Percentiles rank a stretch among this genome's conserved stretches.
Conservation (phyloP, 75 land plant genomes). For the Isoetes taiwanensis region DNA sequence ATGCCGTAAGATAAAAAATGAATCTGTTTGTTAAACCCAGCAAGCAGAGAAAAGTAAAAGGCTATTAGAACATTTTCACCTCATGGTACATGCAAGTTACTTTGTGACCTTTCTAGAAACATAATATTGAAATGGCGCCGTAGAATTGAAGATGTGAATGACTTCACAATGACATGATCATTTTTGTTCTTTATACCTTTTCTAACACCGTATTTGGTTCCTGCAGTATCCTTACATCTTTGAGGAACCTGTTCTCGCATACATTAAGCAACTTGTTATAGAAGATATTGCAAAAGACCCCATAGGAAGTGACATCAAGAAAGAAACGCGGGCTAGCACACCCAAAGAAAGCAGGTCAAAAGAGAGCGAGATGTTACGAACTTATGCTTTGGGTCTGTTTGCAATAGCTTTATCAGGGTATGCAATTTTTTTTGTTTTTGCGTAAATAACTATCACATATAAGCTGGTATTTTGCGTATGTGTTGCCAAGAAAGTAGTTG, state of each 20-base stretch:
- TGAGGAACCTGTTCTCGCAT: constrained; percentile 66
- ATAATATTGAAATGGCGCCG: too few species aligned
- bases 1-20: too few species aligned
- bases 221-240: constrained; percentile 88
- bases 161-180: background rate
- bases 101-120: too few species aligned
- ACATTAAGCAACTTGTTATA: constrained; percentile 66
- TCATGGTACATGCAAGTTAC: too few species aligned
- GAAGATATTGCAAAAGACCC: constrained; percentile 33
- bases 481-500: too few species aligned
- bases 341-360: constrained; percentile 13
- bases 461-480: too few species aligned
- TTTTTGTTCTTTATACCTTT: background rate
- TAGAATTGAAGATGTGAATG: too few species aligned
- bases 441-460: background rate
- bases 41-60: too few species aligned
- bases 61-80: too few species aligned
- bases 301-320: constrained; percentile 21
- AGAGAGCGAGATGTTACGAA: too few species aligned
- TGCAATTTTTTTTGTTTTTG: background rate
- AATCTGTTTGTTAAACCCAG: too few species aligned
- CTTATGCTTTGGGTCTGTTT: constrained; percentile 89
- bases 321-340: background rate
- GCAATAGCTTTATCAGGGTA: constrained; percentile 66
- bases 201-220: background rate